Evolutionary conservation across 495 filamentous ascomycete genomes (phyloP), one percentile per base, ranked within the genome.

Genomic region (Penicillium paradoxum): DNA sequence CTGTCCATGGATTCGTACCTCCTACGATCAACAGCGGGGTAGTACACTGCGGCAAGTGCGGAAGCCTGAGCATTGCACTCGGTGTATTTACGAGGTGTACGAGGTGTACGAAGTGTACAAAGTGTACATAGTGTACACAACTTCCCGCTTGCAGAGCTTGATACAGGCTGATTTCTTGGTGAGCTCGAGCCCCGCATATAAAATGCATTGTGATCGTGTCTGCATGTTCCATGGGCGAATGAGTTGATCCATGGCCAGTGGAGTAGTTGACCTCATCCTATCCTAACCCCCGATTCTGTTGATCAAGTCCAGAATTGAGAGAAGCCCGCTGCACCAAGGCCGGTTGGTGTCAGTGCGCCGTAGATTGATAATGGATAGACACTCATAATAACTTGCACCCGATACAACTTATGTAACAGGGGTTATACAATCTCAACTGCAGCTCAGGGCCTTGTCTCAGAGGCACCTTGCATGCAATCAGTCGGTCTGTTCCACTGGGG

Each of bases 281-380:
- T 47, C 14, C 18, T 8, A 21, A 47, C 18, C 21, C 19, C 22
- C 14, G 37, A 41, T 7, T 11, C 17, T n/a, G 36, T 32, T 41
- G 18, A 42, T 36, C 45, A 27, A 19, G 19, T 8, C 45, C 13
- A 18, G 21, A 37, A 39, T 14, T n/a, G 13, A 25, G 13, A 25
- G 14, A 17, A 29, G 49, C 9, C 18, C 41, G 9, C 29, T 36
- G 13, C 9, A 30, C 13, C 21, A 29, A 22, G 13, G 2, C 27
- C 32, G 24, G 9, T 30, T 40, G 54, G 32, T 36, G 45, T 48
- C 52, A 62, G 41, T 40, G 39, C 37, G 15, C 9, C 10, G 30
- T 46, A 51, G 40, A 49, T 55, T 62, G 55, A 62, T 56, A 62
- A 54, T 59, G 37, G 18, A 40, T 49, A n/a, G n/a, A n/a, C n/a